Base-by-base conservation (phyloP, 495 filamentous ascomycete species). In the Tricharina praecox region DNA sequence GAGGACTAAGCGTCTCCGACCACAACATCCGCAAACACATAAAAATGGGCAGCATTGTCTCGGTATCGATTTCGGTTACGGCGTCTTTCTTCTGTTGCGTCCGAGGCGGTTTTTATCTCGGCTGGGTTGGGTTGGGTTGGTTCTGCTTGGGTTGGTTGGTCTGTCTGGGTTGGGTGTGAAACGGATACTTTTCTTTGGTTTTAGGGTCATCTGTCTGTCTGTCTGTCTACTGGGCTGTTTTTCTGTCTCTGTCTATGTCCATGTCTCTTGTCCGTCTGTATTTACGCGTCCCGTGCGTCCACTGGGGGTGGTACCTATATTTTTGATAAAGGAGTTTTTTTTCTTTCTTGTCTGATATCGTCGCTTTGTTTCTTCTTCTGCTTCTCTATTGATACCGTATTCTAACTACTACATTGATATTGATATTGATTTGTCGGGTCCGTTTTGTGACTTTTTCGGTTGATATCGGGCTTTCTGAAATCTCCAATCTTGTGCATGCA, bases 1-100 rank as follows among this genome's bases (percentile, higher is more conserved):
- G 58, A 61, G 33, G 58, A 60, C 50, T 61, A 61, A 52, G 35
- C 28, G 28, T 13, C 40, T 16, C 20, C 36, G 13, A 5, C 13
- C 7, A 32, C 28, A 13, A 32, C 28, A 5, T 32, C n/a, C n/a
- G n/a, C n/a, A n/a, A n/a, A n/a, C n/a, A n/a, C n/a, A n/a, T n/a
- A n/a, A n/a, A n/a, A n/a, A n/a, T n/a, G n/a, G n/a, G n/a, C n/a
- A n/a, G n/a, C n/a, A n/a, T n/a, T n/a, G n/a, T n/a, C n/a, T n/a
- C n/a, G n/a, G n/a, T n/a, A n/a, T n/a, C n/a, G n/a, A n/a, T n/a
- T n/a, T n/a, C 7, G 28, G 28, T 32, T 32, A 32, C 28, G 28
- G 28, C 28, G 28, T 32, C 28, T 13, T 32, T n/a, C n/a, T n/a
- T n/a, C n/a, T n/a, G n/a, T 32, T 32, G 28, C 13, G 28, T 32